Conservation (phyloP, 495 filamentous ascomycete genomes). For the Beverwykella pulmonaria region DNA sequence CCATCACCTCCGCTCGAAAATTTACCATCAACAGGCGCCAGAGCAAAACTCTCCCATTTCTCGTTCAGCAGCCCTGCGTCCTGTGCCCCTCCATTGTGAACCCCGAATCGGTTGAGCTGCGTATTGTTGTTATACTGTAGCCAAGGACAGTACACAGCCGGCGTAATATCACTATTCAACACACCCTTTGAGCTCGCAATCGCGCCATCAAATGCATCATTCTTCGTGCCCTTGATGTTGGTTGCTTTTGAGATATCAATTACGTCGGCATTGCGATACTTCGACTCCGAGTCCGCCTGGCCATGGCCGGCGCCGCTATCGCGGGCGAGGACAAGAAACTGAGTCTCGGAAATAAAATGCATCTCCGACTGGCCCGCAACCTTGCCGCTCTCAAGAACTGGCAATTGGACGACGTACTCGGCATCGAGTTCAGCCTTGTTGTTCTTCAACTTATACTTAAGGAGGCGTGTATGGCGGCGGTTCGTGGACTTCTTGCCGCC, state of each 20-base stretch:
- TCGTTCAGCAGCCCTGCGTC: conserved; percentile 66
- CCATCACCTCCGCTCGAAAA: conserved; percentile 33
- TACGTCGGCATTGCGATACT: conserved; percentile 75
- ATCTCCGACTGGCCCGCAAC: conserved; percentile 76
- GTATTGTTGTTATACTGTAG: conserved; percentile 72
- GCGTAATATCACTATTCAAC: conserved; percentile 59
- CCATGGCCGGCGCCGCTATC: conserved; percentile 67
- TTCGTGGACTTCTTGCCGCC: conserved; percentile 61
- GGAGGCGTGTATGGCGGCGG: conserved; percentile 59
- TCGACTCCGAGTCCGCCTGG: conserved; percentile 52
- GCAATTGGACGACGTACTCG: conserved; percentile 72
- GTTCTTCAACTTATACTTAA: conserved; percentile 63
- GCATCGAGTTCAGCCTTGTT: conserved; percentile 51
- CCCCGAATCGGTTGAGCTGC: conserved; percentile 67
- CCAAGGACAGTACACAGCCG: conserved; percentile 69
- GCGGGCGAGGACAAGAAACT: conserved; percentile 71
- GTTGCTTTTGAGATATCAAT: conserved; percentile 69
- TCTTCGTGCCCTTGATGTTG: conserved; percentile 59
- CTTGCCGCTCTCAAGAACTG: conserved; percentile 54
- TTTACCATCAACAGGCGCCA: conserved; percentile 62
- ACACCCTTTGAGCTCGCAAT: conserved; percentile 59
- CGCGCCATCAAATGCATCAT: conserved; percentile 56
- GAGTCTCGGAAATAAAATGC: conserved; percentile 62
- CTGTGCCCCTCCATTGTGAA: conserved; percentile 68
- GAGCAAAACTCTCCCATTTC: conserved; percentile 77